A percentile compares a stretch with the other conserved stretches of the same genome.
phyloP scores from a whole-genome alignment of 2,329 filamentous ascomycete genomes.

The Hymenoscyphus fructigenus region DNA sequence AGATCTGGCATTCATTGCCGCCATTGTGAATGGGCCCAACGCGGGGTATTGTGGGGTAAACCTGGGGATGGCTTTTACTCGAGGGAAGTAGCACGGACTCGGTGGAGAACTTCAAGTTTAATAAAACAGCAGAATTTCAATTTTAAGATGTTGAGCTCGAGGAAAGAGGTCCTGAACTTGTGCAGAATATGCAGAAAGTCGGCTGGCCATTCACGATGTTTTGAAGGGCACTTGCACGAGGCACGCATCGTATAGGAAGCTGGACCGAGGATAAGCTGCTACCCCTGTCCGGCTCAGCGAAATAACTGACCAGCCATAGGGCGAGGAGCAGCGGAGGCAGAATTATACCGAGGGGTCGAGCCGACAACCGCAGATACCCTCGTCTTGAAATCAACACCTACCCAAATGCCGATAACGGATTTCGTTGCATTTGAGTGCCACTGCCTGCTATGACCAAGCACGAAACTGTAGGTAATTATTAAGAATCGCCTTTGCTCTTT shows the following conservation, averaged over 20 bases:
- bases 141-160: not conserved
- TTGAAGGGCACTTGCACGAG: not conserved
- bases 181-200: not conserved
- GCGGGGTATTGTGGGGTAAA: conserved; percentile 30
- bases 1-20: conserved; percentile 63
- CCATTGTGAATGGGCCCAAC: conserved; percentile 48
- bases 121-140: not conserved
- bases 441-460: not conserved
- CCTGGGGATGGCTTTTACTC: conserved; percentile 5
- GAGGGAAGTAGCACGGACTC: not conserved
- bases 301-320: too few relatives aligned
- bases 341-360: conserved; percentile 17
- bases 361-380: conserved; percentile 15
- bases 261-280: conserved; percentile 2
- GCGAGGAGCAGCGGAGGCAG: not conserved
- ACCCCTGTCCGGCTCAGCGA: not conserved
- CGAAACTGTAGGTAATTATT: conserved; percentile 4
- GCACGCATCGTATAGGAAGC: not conserved
- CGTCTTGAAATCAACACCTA: not conserved
- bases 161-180: not conserved
- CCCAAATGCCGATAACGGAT: conserved; percentile 23
- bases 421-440: not conserved
- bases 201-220: not conserved
- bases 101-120: not conserved
- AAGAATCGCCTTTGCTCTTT: not conserved